phyloP scores from a whole-genome alignment of 331 rosid species.

The Spiraea crenata region DNA sequence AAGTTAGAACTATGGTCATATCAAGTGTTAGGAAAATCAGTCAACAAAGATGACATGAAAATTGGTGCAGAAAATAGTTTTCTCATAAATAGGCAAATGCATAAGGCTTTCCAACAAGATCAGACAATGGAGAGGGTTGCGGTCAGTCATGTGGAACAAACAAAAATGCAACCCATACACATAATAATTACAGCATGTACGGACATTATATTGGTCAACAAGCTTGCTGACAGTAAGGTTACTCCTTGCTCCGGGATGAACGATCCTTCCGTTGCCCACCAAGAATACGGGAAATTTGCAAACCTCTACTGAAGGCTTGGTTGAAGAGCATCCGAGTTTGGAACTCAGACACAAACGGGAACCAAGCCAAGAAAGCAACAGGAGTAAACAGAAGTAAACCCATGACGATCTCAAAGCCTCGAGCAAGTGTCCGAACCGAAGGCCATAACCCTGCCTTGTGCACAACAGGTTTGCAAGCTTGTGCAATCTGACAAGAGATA shows the following conservation, averaged over 20 bases:
- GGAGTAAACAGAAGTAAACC: slow-evolving; percentile 93
- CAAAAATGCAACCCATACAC: slow-evolving; percentile 23
- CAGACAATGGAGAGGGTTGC: slow-evolving; percentile 6
- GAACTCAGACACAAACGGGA: slow-evolving; percentile 94
- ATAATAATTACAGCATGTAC: slow-evolving; percentile 18
- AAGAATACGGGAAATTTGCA: slow-evolving; percentile 96
- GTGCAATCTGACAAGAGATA: slow-evolving; percentile 65
- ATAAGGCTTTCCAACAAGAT: neutral
- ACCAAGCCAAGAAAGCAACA: slow-evolving; percentile 96
- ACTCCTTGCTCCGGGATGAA: slow-evolving; percentile 83
- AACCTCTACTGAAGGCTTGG: slow-evolving; percentile 97
- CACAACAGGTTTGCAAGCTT: slow-evolving; percentile 75
- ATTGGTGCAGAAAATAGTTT: neutral
- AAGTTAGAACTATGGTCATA: too few relatives aligned
- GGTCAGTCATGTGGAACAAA: neutral
- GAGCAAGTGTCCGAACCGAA: slow-evolving; percentile 81
- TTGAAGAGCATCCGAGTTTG: slow-evolving; percentile 99
- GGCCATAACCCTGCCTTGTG: slow-evolving; percentile 86
- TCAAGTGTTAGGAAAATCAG: too few relatives aligned
- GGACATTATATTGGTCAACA: neutral
- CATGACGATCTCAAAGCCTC: slow-evolving; percentile 92
- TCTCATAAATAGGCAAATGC: neutral
- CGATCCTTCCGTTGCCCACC: slow-evolving; percentile 96
- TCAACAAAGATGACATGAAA: too few relatives aligned
- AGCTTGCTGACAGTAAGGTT: neutral